These are phyloP conservation scores for Lachancea lanzarotensis DNA, from an alignment of 805 yeast genomes.

Conservation along the genomic window DNA sequence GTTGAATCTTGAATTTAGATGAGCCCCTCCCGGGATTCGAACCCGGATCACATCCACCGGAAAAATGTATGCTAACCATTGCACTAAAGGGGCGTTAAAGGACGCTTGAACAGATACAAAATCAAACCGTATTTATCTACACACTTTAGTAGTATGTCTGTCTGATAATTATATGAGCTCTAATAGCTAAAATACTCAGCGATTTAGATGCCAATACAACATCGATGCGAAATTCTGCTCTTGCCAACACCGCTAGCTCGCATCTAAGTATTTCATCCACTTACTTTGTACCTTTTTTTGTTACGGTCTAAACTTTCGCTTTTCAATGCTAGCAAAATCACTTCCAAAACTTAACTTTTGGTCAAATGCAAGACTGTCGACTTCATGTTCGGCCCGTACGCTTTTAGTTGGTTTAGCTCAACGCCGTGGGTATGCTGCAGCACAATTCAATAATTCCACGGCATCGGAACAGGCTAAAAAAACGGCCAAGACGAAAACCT, in stretches of 20 bases:
- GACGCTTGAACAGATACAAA: not conserved
- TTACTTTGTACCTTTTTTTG: not conserved
- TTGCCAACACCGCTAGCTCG: not conserved
- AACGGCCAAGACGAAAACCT: conserved; percentile 24
- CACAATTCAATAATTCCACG: not conserved
- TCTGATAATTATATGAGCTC: too few species aligned
- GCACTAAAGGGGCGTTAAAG: conserved; percentile 42
- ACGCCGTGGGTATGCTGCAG: not conserved
- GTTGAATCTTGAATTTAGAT: not conserved
- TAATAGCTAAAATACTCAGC: too few species aligned
- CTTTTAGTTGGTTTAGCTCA: not conserved
- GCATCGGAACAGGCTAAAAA: conserved; percentile 1
- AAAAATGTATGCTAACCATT: conserved; percentile 47
- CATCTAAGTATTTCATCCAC: not conserved
- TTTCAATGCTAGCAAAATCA: not conserved
- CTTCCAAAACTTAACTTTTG: not conserved
- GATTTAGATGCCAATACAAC: too few species aligned
- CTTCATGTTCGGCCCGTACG: not conserved
- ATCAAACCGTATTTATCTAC: too few species aligned
- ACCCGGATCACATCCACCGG: conserved; percentile 52
- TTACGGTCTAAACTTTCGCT: not conserved
- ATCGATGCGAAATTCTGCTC: too few species aligned
- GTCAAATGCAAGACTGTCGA: not conserved
- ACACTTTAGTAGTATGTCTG: too few species aligned
- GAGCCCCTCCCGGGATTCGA: conserved; percentile 50